Conservation (phyloP, 176 grass and related monocot genomes). For the Rhipidocladum racemiflorum region DNA sequence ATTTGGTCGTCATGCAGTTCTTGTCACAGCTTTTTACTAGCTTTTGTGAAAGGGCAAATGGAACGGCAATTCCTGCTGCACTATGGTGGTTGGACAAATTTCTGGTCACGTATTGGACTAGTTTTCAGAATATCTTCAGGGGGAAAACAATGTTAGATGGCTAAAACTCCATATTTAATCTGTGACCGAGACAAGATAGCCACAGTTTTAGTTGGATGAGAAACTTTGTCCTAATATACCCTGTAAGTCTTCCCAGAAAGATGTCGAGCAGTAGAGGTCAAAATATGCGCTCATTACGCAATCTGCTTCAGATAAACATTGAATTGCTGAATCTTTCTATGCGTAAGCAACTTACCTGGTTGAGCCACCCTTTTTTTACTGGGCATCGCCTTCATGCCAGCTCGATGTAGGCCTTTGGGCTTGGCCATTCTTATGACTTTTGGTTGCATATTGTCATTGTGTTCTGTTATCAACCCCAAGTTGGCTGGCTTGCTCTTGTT, state of each 20-base stretch:
- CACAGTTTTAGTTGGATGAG: not conserved
- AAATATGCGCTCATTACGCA: not conserved
- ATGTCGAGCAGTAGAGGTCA: not conserved
- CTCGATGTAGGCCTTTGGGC: not conserved
- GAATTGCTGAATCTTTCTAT: not conserved
- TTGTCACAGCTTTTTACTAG: conserved; percentile 24
- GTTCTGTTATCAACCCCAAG: not conserved
- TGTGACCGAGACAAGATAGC: not conserved
- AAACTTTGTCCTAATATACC: not conserved
- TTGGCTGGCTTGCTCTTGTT: not conserved
- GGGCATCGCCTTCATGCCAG: not conserved
- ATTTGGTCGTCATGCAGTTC: conserved; percentile 38
- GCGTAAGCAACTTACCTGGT: not conserved
- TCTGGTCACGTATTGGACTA: not conserved
- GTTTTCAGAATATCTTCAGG: conserved; percentile 15
- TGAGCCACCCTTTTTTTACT: not conserved
- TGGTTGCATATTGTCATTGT: not conserved
- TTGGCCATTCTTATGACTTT: not conserved
- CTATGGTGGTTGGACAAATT: not conserved
- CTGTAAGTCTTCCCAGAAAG: not conserved
- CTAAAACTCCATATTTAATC: not conserved
- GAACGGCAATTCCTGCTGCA: conserved; percentile 5
- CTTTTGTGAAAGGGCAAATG: conserved; percentile 28
- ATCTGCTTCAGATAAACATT: not conserved
- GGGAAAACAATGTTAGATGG: not conserved